Evolutionary conservation across 2,329 filamentous ascomycete species (phyloP).

Genomic region (Rhinocladiella similis): DNA sequence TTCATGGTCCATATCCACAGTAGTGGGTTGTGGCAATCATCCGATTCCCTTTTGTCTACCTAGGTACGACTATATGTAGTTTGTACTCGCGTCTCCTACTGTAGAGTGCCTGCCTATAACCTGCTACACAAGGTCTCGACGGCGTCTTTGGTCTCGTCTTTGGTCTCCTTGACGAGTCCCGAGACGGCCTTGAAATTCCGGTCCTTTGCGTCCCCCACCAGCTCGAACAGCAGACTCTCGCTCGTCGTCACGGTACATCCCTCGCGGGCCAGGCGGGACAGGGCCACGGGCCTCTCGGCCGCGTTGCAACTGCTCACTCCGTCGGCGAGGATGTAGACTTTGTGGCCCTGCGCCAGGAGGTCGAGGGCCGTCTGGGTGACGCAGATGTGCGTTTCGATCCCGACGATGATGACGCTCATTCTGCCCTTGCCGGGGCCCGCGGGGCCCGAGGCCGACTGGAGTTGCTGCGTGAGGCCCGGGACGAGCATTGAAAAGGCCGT

Average conservation of each 20-base stretch:
- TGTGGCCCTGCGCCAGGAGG: slow-evolving; percentile 70
- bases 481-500: slow-evolving; percentile 82
- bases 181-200: slow-evolving; percentile 71
- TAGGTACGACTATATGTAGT: too few relatives aligned
- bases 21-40: too few relatives aligned
- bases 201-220: slow-evolving; percentile 76
- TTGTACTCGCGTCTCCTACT: too few relatives aligned
- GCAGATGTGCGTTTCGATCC: slow-evolving; percentile 93
- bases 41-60: too few relatives aligned
- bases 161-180: slow-evolving; percentile 74
- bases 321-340: slow-evolving; percentile 84
- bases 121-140: slow-evolving; percentile 57
- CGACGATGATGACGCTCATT: slow-evolving; percentile 73
- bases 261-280: slow-evolving; percentile 72
- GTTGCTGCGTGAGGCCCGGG: slow-evolving; percentile 55
- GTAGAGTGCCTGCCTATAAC: too few relatives aligned
- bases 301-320: slow-evolving; percentile 84
- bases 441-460: neutral
- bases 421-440: slow-evolving; percentile 33
- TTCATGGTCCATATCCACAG: too few relatives aligned
- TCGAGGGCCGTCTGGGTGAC: slow-evolving; percentile 90
- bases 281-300: slow-evolving; percentile 76
- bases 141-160: slow-evolving; percentile 67
- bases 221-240: slow-evolving; percentile 88
- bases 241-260: slow-evolving; percentile 81